Base-by-base conservation (phyloP, 371 early-diverging fungal species). In the Phascolomyces articulosus region DNA sequence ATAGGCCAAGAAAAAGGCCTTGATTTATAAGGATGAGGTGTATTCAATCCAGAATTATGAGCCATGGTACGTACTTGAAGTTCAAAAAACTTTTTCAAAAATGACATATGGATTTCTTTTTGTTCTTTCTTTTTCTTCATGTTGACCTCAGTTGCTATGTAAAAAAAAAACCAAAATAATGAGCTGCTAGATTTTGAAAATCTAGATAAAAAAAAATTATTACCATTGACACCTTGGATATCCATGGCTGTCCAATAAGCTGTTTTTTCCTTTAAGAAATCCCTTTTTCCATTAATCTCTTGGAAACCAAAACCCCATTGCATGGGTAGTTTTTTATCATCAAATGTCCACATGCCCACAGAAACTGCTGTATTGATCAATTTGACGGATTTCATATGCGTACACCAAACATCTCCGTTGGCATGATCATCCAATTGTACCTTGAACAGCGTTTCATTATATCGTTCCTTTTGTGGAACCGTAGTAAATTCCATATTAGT, bases 401-500 rank as follows among this genome's bases (percentile, higher is more conserved):
- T 88, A 41, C 73, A 69, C 76, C 83, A 77, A 62, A 63, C 28
- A 55, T 65, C 40, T 55, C 75, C 51, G 61, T 79, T 67, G 24
- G 51, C 21, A 51, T 51, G 51, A 51, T 51, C 51, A 31, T 83
- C 74, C 24, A 87, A 73, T 40, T 69, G 64, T 48, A 86, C 78
- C 73, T 74, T 80, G 80, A 80, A 93, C 27, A 80, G 78, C 27
- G 85, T 92, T 41, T 86, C 87, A 34, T 88, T 82, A 56, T 76
- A 72, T 18, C 77, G 74, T n/a, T 72, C 68, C 28, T 67, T 78
- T 23, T 73, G 65, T 8, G 74, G 65, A 1, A 89, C 77, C 1
- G 91, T 88, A 0, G 97, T 95, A 44, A 96, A 82, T 73, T 98
- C 98, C 78, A 93, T 92, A 65, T 98, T 93, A 18, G 98, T 97